Conservation (phyloP, 768 basidiomycete genomes). For the Royoungia palumana region DNA sequence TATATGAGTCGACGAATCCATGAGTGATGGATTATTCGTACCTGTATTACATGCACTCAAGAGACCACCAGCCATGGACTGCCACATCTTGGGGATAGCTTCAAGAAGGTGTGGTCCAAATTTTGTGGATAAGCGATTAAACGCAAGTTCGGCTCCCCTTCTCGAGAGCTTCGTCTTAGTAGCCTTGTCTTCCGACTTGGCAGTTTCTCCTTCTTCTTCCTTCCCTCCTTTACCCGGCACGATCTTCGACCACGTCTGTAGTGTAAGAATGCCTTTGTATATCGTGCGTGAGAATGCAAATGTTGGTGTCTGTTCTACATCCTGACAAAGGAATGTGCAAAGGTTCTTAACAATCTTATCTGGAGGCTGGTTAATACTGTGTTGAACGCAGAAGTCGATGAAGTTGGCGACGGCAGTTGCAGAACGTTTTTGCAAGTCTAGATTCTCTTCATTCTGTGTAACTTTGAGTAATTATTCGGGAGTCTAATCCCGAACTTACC, state of each 20-base stretch:
- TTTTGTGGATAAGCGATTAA: slow-evolving; percentile 68
- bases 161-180: slow-evolving; percentile 68
- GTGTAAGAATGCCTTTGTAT: slow-evolving; percentile 74
- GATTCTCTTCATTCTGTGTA: slow-evolving; percentile 77
- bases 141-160: slow-evolving; percentile 82
- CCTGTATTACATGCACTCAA: slow-evolving; percentile 64
- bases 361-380: slow-evolving; percentile 75
- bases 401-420: slow-evolving; percentile 85
- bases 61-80: slow-evolving; percentile 81
- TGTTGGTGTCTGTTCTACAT: slow-evolving; percentile 83
- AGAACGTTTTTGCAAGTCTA: slow-evolving; percentile 84
- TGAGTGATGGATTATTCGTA: slow-evolving; percentile 32
- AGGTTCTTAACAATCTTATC: slow-evolving; percentile 98
- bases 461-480: slow-evolving; percentile 5
- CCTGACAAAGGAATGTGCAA: slow-evolving; percentile 94
- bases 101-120: slow-evolving; percentile 75
- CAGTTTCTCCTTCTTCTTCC: slow-evolving; percentile 42
- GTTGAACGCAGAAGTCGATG: slow-evolving; percentile 76
- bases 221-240: slow-evolving; percentile 34
- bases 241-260: slow-evolving; percentile 45
- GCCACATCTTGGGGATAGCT: slow-evolving; percentile 92
- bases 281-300: slow-evolving; percentile 66
- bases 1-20: neutral
- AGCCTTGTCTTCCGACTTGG: slow-evolving; percentile 50
- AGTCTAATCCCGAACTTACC: slow-evolving; percentile 42